phyloP scores from a whole-genome alignment of 108 stramenopile species.

The Nitzschia palea region DNA sequence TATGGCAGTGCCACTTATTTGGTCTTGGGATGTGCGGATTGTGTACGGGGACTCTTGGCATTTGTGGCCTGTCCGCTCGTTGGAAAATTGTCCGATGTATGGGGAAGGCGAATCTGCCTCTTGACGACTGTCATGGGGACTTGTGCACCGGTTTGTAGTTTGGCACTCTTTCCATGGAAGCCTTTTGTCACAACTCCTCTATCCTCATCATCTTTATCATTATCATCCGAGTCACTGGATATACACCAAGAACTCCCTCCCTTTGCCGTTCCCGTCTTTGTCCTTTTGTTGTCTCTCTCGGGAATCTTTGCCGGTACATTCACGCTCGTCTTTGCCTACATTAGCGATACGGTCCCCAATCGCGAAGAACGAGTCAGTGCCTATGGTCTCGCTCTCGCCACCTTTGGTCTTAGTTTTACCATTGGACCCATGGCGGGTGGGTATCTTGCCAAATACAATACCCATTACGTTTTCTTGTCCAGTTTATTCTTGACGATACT shows the following conservation, averaged over 20 bases:
- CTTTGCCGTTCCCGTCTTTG: constrained; percentile 60
- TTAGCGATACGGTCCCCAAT: constrained; percentile 84
- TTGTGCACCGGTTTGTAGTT: constrained; percentile 83
- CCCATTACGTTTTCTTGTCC: constrained; percentile 66
- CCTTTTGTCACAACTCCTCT: too few relatives aligned
- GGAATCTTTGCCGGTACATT: constrained; percentile 97
- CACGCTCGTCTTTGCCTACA: constrained; percentile 96
- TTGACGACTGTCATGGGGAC: constrained; percentile 91
- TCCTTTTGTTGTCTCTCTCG: constrained; percentile 70
- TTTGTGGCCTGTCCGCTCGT: constrained; percentile 92
- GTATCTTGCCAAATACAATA: constrained; percentile 65
- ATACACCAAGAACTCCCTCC: constrained; percentile 12
- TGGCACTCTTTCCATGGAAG: constrained; percentile 78
- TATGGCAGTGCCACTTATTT: constrained; percentile 78
- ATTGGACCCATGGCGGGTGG: constrained; percentile 96
- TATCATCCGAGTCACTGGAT: too few relatives aligned
- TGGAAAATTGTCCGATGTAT: constrained; percentile 84
- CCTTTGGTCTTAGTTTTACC: constrained; percentile 89
- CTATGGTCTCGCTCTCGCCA: constrained; percentile 96
- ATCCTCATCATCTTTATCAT: neutral
- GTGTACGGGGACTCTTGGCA: constrained; percentile 88
- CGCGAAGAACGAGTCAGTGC: constrained; percentile 87
- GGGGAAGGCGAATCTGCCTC: constrained; percentile 82
- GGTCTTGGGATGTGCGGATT: constrained; percentile 86
- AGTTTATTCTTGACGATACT: constrained; percentile 62